phyloP scores from a whole-genome alignment of 768 basidiomycete genomes.

The Naganishia onofrii region DNA sequence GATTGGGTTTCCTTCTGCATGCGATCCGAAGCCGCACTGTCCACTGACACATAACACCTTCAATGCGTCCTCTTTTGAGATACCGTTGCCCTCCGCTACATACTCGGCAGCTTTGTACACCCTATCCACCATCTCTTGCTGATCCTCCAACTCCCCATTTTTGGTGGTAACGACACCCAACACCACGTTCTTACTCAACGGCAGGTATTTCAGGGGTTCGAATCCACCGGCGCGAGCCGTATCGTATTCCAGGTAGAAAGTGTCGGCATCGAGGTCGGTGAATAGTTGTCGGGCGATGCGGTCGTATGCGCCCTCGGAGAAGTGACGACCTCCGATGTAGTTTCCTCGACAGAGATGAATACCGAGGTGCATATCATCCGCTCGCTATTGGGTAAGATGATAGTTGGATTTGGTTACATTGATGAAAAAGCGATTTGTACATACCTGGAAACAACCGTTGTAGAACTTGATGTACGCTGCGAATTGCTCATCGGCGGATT shows the following conservation, averaged over 20 bases:
- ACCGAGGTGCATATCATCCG: conserved; percentile 43
- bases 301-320: conserved; percentile 45
- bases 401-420: not conserved
- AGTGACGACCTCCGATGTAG: conserved; percentile 40
- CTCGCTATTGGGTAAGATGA: conserved; percentile 5
- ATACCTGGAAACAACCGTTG: conserved; percentile 46
- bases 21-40: conserved; percentile 66
- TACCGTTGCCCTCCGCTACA: conserved; percentile 56
- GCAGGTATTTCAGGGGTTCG: conserved; percentile 42
- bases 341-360: conserved; percentile 45
- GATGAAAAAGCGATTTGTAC: not conserved
- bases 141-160: conserved; percentile 57
- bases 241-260: conserved; percentile 47
- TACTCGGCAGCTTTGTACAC: conserved; percentile 61
- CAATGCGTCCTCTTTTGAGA: conserved; percentile 58
- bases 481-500: conserved; percentile 59
- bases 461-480: conserved; percentile 67
- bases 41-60: conserved; percentile 62
- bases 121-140: conserved; percentile 58
- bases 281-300: conserved; percentile 46
- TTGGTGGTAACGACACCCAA: conserved; percentile 44
- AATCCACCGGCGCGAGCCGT: conserved; percentile 44
- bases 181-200: conserved; percentile 40
- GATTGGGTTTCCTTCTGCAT: conserved; percentile 62
- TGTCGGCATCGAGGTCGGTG: conserved; percentile 38